Base-by-base conservation (phyloP, 1,139 yeast genomes). In the Ashbya aceris region DNA sequence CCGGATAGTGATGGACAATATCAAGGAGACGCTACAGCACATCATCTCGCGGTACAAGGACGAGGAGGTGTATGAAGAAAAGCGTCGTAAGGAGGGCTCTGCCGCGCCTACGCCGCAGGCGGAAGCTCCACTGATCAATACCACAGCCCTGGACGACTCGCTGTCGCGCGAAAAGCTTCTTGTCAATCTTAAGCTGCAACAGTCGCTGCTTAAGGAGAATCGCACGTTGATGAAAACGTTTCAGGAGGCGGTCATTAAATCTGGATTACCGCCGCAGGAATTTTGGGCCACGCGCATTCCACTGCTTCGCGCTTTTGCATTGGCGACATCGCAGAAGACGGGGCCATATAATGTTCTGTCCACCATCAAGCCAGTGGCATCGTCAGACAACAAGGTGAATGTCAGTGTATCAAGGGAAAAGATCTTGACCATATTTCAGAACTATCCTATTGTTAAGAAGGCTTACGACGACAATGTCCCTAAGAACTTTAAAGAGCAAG, bases 341-440 rank as follows among this genome's bases (percentile, higher is more conserved):
- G 99, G 99, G 0, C 94, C 96, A 0, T 93, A 89, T 59, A 91
- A 91, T 58, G 97, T 91, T 1, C 67, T 91, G 44, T 83, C 95
- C 36, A 86, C 97, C 0, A 91, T 91, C 53, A 85, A 84, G 55
- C 96, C 97, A 0, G 89, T 83, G 32, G 93, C 94, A 1, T 79
- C 94, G 0, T 80, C 91, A 20, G 95, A 87, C 51, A 83, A 83
- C 57, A 86, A 86, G 60, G 95, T 89, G 43, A 87, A 86, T 60
- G 95, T 93, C 36, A 83, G 89, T 46, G 84, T 91, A 28, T 85
- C 98, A 0, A 69, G 96, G 44, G 96, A 87, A 46, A 86, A 83
- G 48, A 89, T 91, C 55, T 80, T 78, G 46, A 95, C 85, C 51
- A 87, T 93, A 23, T 89, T 91, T 58, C 85, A 82, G 41, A 95